phyloP scores from a whole-genome alignment of 441 rosid genomes.

The Populus hybrid region DNA sequence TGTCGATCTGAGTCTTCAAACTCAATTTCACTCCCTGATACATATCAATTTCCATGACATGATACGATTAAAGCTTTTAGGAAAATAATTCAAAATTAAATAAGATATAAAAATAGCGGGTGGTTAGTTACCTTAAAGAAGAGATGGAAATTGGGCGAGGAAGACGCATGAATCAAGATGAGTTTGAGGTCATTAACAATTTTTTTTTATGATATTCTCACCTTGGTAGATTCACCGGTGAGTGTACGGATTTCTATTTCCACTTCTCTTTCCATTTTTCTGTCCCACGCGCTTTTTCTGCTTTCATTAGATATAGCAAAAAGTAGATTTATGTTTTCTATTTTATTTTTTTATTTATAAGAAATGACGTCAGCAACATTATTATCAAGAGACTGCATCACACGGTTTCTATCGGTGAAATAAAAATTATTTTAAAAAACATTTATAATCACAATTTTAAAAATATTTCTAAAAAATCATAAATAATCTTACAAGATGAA shows the following conservation, averaged over 20 bases:
- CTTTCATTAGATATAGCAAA: no score
- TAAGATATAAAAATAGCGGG: neutral
- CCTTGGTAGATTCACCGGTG: constrained; percentile 50
- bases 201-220: constrained; percentile 31
- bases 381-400: no score
- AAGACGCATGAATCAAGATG: constrained; percentile 59
- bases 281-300: neutral
- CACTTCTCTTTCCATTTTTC: constrained; percentile 28
- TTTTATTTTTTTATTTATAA: no score
- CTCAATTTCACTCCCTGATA: constrained; percentile 63
- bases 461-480: no score
- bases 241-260: constrained; percentile 62
- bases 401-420: no score
- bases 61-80: neutral
- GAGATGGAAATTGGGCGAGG: constrained; percentile 70
- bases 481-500: no score
- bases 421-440: no score
- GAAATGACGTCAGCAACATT: no score
- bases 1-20: constrained; percentile 35
- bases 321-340: no score
- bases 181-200: constrained; percentile 58
- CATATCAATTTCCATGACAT: neutral
- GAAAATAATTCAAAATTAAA: neutral
- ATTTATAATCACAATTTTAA: no score
- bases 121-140: constrained; percentile 56